These are phyloP conservation scores for Hypericum androsaemum DNA, from an alignment of 345 rosid species.

Conservation along the genomic window DNA sequence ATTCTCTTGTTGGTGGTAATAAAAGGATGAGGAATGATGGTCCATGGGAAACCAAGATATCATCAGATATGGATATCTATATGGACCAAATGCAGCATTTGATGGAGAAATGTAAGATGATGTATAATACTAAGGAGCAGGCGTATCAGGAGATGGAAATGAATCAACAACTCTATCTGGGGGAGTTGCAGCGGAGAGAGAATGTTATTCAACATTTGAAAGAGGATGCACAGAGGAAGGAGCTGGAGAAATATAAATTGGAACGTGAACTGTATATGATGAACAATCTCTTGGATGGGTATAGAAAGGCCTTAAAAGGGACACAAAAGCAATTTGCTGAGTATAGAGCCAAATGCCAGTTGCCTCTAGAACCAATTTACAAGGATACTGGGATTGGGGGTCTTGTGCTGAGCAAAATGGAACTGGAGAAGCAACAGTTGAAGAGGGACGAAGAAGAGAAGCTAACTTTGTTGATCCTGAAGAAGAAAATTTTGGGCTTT, in stretches of 20 bases:
- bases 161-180: conserved; percentile 42
- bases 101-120: conserved; percentile 42
- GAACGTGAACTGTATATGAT: conserved; percentile 67
- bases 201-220: conserved; percentile 47
- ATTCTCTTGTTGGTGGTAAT: conserved; percentile 34
- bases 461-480: conserved; percentile 20
- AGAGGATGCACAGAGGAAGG: conserved; percentile 51
- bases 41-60: conserved; percentile 37
- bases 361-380: conserved; percentile 56
- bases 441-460: conserved; percentile 69
- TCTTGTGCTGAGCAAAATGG: conserved; percentile 55
- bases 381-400: conserved; percentile 73
- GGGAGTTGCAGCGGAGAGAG: conserved; percentile 42
- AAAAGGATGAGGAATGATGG: conserved; percentile 66
- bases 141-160: conserved; percentile 27
- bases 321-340: conserved; percentile 49
- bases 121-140: conserved; percentile 41
- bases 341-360: conserved; percentile 43
- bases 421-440: conserved; percentile 53
- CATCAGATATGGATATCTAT: conserved; percentile 32
- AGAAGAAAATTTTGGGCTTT: conserved; percentile 46
- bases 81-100: conserved; percentile 39
- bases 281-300: conserved; percentile 58
- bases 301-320: conserved; percentile 68
- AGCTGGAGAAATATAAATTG: conserved; percentile 44